Evolutionary conservation across 192 early-diverging fungal genomes (phyloP).

Genomic region (Entomortierella lignicola): DNA sequence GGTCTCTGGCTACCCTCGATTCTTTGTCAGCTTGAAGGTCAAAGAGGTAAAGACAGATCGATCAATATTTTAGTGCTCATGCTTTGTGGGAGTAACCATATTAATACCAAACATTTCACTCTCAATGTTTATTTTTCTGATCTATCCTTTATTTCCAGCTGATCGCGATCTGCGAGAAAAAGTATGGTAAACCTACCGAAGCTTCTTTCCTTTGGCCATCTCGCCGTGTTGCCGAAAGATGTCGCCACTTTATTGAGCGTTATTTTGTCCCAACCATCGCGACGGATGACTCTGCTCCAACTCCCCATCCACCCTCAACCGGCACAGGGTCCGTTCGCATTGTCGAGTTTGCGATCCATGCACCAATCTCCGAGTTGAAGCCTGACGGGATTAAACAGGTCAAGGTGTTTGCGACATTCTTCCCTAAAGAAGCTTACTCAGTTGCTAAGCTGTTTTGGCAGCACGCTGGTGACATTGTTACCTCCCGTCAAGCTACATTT

Average conservation of each 20-base stretch:
- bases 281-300: conserved; percentile 37
- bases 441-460: conserved; percentile 98
- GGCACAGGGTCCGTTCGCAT: conserved; percentile 60
- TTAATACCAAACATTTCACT: neutral
- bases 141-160: conserved; percentile 20
- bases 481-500: conserved; percentile 87
- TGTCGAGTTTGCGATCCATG: conserved; percentile 72
- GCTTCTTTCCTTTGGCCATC: conserved; percentile 82
- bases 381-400: conserved; percentile 42
- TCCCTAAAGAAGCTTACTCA: conserved; percentile 72
- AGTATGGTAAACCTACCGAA: conserved; percentile 75
- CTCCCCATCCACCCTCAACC: conserved; percentile 31
- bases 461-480: conserved; percentile 91
- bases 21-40: conserved; percentile 84
- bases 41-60: conserved; percentile 63
- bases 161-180: conserved; percentile 61
- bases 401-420: conserved; percentile 76
- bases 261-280: conserved; percentile 56
- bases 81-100: no score
- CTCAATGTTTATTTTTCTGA: neutral
- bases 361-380: conserved; percentile 59
- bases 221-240: conserved; percentile 70
- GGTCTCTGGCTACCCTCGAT: conserved; percentile 92
- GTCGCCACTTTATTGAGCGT: conserved; percentile 70
- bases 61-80: neutral